These are phyloP conservation scores for Lolium rigidum DNA, from an alignment of 176 grass and related monocot species.

Conservation along the genomic window DNA sequence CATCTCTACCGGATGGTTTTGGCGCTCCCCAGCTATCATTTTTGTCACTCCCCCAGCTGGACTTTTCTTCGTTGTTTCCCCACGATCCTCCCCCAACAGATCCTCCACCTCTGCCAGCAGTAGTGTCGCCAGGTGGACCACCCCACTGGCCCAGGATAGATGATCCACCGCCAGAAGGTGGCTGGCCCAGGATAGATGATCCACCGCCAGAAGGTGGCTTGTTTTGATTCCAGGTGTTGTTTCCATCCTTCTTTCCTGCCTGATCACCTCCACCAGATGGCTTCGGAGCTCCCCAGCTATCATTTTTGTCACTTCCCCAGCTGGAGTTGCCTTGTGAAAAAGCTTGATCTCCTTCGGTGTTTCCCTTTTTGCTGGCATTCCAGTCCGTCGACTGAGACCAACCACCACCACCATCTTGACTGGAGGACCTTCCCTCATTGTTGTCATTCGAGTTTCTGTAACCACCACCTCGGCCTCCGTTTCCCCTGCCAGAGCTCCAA, in stretches of 20 bases:
- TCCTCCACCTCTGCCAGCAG: neutral
- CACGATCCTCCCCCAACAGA: neutral
- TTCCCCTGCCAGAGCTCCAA: constrained; percentile 54
- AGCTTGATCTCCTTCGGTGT: constrained; percentile 12
- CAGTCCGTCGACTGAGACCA: constrained; percentile 46
- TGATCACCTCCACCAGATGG: constrained; percentile 38
- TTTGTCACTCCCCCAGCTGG: constrained; percentile 43
- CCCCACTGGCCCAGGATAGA: constrained; percentile 46
- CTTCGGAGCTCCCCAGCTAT: constrained; percentile 41
- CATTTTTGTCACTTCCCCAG: constrained; percentile 42
- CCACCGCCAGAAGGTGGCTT: constrained; percentile 27
- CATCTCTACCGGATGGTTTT: constrained; percentile 37
- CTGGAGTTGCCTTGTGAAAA: constrained; percentile 40
- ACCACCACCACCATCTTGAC: constrained; percentile 34
- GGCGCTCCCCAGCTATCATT: constrained; percentile 41
- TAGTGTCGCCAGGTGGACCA: neutral
- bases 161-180: neutral
- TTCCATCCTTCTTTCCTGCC: constrained; percentile 34
- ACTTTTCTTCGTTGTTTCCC: constrained; percentile 13
- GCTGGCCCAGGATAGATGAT: constrained; percentile 34
- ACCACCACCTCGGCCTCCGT: constrained; percentile 30
- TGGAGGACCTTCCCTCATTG: constrained; percentile 28
- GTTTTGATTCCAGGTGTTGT: constrained; percentile 42
- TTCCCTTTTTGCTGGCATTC: constrained; percentile 44
- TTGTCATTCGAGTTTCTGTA: constrained; percentile 41